Percentiles rank a stretch among this genome's conserved stretches.
Conservation (phyloP, 768 basidiomycete genomes). For the Boletus rubroflammeus region DNA sequence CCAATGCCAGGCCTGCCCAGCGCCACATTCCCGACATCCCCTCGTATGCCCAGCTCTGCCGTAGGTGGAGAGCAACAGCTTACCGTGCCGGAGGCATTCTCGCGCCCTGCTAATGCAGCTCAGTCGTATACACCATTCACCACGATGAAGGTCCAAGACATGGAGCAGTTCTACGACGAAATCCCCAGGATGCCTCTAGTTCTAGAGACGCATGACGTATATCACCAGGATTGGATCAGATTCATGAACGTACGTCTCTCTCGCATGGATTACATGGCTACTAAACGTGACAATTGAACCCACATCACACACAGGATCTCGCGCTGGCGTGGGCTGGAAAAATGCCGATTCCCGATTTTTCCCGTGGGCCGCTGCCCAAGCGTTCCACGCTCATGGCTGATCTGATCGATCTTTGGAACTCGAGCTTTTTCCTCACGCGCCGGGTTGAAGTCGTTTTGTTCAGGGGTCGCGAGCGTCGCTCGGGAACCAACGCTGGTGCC, state of each 20-base stretch:
- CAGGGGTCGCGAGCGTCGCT: conserved; percentile 73
- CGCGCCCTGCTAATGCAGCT: conserved; percentile 64
- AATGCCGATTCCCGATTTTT: conserved; percentile 57
- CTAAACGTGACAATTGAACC: neutral
- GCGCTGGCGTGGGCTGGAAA: conserved; percentile 74
- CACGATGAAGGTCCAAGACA: conserved; percentile 66
- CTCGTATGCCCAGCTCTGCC: conserved; percentile 23
- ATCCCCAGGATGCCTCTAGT: conserved; percentile 71
- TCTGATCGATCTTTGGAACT: conserved; percentile 77
- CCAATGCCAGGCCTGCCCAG: conserved; percentile 47
- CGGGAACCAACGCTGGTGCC: conserved; percentile 55
- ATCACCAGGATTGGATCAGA: conserved; percentile 75
- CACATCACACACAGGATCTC: conserved; percentile 49
- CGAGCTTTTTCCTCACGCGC: conserved; percentile 67
- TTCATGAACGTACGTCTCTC: conserved; percentile 60
- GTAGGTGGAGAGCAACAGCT: conserved; percentile 38
- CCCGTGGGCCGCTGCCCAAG: conserved; percentile 48
- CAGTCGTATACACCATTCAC: conserved; percentile 69
- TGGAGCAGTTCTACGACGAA: conserved; percentile 68
- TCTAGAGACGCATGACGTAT: conserved; percentile 72
- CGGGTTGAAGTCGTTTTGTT: conserved; percentile 80
- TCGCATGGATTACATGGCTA: neutral
- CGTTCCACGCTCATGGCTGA: conserved; percentile 62
- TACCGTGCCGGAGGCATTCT: conserved; percentile 68
- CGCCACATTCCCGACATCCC: conserved; percentile 26